Conservation (phyloP, 2,329 filamentous ascomycete genomes). For the Ceratocystis ficicola region DNA sequence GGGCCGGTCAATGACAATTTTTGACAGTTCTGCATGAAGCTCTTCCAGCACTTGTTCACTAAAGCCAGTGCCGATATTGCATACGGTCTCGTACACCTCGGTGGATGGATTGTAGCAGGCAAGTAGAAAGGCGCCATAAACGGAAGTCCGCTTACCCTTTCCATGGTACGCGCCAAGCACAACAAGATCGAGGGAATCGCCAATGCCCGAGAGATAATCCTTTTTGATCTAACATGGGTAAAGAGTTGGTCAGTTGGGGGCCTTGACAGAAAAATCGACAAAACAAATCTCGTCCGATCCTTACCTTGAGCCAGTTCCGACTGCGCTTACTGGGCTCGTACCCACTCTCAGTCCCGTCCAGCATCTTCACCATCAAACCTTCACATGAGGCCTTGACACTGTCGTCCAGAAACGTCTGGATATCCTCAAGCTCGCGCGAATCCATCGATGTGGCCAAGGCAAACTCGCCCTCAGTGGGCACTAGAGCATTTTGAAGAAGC, state of each 20-base stretch:
- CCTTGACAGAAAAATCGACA: background rate
- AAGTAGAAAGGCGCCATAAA: slow-evolving; percentile 90
- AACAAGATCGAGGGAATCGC: slow-evolving; percentile 91
- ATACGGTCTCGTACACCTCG: slow-evolving; percentile 86
- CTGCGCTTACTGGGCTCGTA: slow-evolving; percentile 95
- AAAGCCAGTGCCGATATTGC: slow-evolving; percentile 97
- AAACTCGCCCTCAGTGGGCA: slow-evolving; percentile 76
- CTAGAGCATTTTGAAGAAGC: slow-evolving; percentile 60
- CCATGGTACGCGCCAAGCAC: slow-evolving; percentile 91
- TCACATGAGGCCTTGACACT: slow-evolving; percentile 93
- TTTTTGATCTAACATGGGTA: slow-evolving; percentile 63
- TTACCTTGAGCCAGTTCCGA: slow-evolving; percentile 93
- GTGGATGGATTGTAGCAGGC: slow-evolving; percentile 76
- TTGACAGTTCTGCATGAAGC: slow-evolving; percentile 61
- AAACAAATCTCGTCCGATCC: slow-evolving; percentile 13
- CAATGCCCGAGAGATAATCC: slow-evolving; percentile 86
- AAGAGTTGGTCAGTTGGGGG: slow-evolving; percentile 5
- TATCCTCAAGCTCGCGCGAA: slow-evolving; percentile 81
- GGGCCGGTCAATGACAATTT: slow-evolving; percentile 70
- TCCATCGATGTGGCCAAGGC: slow-evolving; percentile 78
- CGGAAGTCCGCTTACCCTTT: slow-evolving; percentile 86
- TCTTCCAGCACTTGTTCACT: slow-evolving; percentile 88
- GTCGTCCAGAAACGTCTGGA: slow-evolving; percentile 83
- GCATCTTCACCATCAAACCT: slow-evolving; percentile 98
- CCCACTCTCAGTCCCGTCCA: slow-evolving; percentile 81